These are phyloP conservation scores for Sextonia rubra DNA, from an alignment of 164 flowering plant species.

Conservation along the genomic window DNA sequence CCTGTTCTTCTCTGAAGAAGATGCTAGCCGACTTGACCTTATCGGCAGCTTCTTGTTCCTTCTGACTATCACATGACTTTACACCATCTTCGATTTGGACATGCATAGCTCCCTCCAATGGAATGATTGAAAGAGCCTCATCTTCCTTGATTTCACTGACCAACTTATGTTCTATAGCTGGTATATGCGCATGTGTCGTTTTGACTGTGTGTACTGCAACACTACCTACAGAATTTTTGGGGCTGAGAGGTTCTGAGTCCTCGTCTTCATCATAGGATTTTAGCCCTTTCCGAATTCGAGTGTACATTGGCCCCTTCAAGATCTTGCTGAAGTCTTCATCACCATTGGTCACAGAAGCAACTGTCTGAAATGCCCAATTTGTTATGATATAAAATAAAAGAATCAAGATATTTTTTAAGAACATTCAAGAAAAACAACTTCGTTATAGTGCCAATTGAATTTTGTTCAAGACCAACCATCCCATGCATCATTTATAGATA, in stretches of 20 bases:
- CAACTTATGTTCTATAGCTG: slow-evolving; percentile 6
- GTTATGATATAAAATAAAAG: neutral
- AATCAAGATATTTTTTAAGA: neutral
- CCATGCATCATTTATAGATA: neutral
- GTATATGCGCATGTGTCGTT: slow-evolving; percentile 1
- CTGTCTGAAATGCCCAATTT: slow-evolving; percentile 38
- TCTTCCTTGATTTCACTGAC: slow-evolving; percentile 58
- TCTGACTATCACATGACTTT: slow-evolving; percentile 14
- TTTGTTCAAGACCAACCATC: neutral
- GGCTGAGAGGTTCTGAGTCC: slow-evolving; percentile 7
- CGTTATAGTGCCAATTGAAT: neutral
- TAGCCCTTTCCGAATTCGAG: slow-evolving; percentile 52
- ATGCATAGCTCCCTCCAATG: slow-evolving; percentile 39
- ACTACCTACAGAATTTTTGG: neutral
- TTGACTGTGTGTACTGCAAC: slow-evolving; percentile 14
- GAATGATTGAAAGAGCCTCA: slow-evolving; percentile 17
- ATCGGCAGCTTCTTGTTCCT: slow-evolving; percentile 8
- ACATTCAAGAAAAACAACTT: neutral
- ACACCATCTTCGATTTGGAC: slow-evolving; percentile 51
- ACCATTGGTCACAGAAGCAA: slow-evolving; percentile 47
- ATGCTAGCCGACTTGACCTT: neutral
- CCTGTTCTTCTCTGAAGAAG: slow-evolving; percentile 24
- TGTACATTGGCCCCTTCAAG: slow-evolving; percentile 47
- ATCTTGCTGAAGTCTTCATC: slow-evolving; percentile 52
- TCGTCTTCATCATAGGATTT: slow-evolving; percentile 16